Base-by-base conservation (phyloP, 352 stramenopile species). In the Aphanomyces invadans region DNA sequence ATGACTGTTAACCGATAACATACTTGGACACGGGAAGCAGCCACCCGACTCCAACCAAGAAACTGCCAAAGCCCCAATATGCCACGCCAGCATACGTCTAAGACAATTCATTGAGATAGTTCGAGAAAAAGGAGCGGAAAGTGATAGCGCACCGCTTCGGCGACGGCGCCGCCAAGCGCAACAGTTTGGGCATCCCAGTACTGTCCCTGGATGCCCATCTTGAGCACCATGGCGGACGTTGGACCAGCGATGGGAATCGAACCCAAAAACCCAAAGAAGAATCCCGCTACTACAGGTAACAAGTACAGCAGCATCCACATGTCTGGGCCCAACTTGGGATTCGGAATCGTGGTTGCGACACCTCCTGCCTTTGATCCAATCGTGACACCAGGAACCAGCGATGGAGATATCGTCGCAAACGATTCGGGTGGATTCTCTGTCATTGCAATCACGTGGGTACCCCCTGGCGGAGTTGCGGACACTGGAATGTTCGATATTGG, bases 51-150 rank as follows among this genome's bases (percentile, higher is more conserved):
- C 87, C 85, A 1, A 84, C 85, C 33, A 95, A 71, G 57, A 95
- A 94, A 69, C 85, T 94, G 2, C 87, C 87, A 74, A 95, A 95
- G 23, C 87, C 87, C 87, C 87, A 95, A 52, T 94, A 95, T 46
- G 87, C 87, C 38, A 95, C 88, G 1, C 82, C 85, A 12, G 87
- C 87, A 51, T 95, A 95, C 36, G 86, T 93, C 86, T 92, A 56
- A 59, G n/a, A 32, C 25, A 57, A 42, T 15, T 42, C 15, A 7
- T 42, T 36, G 28, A 26, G 25, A 3, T 17, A 59, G 1, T 51
- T 65, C 4, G 7, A 11, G 29, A 2, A 63, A 64, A 29, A 65
- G 55, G 31, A 68, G 28, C 49, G 25, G 45, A 32, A 44, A 31
- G 55, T 15, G 33, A 33, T 17, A 31, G 65, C 71, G 26, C 74